A percentile compares a stretch with the other conserved stretches of the same genome.
Evolutionary conservation across 208 protist genomes (phyloP).

Genomic region (Trypanosoma brucei): DNA sequence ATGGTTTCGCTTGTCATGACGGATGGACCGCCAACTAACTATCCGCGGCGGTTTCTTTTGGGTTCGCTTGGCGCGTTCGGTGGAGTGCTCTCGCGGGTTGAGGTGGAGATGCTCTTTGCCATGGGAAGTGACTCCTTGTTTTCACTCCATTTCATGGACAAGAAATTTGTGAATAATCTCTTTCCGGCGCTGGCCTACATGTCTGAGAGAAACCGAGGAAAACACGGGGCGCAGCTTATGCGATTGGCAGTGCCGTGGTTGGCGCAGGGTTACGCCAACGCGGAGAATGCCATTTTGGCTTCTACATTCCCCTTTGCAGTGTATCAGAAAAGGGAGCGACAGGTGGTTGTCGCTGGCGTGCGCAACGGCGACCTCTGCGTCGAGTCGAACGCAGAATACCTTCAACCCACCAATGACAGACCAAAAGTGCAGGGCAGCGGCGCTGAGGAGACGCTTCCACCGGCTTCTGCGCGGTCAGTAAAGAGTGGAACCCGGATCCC

Average conservation of each 20-base stretch:
- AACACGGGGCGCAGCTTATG: not conserved
- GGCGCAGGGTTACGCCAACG: not conserved
- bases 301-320: slow-evolving; percentile 12
- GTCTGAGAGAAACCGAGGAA: not conserved
- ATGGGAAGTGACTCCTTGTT: slow-evolving; percentile 30
- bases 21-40: not conserved
- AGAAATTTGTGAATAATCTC: slow-evolving; percentile 17
- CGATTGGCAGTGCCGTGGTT: not conserved
- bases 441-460: not conserved
- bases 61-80: slow-evolving; percentile 20
- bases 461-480: slow-evolving; percentile 1
- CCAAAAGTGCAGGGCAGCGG: slow-evolving; percentile 2
- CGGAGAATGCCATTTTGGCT: slow-evolving; percentile 12
- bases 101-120: slow-evolving; percentile 16
- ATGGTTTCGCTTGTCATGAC: slow-evolving; percentile 7
- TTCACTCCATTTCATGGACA: slow-evolving; percentile 24
- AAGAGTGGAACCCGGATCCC: not conserved
- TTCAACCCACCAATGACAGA: not conserved
- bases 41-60: slow-evolving; percentile 19
- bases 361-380: slow-evolving; percentile 10
- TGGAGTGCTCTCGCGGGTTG: slow-evolving; percentile 15
- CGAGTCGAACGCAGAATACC: not conserved
- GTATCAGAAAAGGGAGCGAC: slow-evolving; percentile 13
- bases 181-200: slow-evolving; percentile 20
- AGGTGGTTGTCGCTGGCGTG: slow-evolving; percentile 17